Conservation (phyloP, 2,329 filamentous ascomycete species). For the Aspergillus costaricaensis region DNA sequence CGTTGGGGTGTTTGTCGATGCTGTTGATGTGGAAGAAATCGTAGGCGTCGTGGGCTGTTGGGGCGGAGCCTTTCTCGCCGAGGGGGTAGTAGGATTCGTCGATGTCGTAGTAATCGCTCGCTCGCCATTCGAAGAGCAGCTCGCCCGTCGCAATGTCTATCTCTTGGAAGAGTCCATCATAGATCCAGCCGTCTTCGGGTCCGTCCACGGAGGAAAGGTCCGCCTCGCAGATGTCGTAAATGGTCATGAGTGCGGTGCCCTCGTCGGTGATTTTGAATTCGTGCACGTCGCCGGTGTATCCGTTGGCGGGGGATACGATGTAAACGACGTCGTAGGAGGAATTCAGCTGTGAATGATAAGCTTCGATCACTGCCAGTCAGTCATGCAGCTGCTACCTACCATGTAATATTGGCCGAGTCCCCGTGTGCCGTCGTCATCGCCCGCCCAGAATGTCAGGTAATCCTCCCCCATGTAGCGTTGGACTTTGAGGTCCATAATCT, state of each 20-base stretch:
- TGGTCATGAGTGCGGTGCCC: slow-evolving; percentile 45
- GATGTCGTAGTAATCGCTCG: slow-evolving; percentile 42
- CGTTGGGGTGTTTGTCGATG: slow-evolving; percentile 51
- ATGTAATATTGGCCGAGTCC: slow-evolving; percentile 38
- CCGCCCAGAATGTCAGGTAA: slow-evolving; percentile 53
- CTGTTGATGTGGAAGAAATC: slow-evolving; percentile 52
- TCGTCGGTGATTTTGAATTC: slow-evolving; percentile 47
- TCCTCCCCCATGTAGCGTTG: slow-evolving; percentile 48
- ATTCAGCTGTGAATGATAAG: slow-evolving; percentile 25
- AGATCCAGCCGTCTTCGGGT: slow-evolving; percentile 42
- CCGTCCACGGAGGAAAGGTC: slow-evolving; percentile 46
- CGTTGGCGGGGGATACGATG: slow-evolving; percentile 24
- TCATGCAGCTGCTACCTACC: slow-evolving; percentile 23
- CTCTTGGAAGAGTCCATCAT: slow-evolving; percentile 48
- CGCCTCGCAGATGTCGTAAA: slow-evolving; percentile 43
- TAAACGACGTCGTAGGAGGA: slow-evolving; percentile 34
- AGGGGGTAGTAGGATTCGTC: slow-evolving; percentile 23
- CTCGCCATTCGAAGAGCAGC: slow-evolving; percentile 50
- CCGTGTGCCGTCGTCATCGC: slow-evolving; percentile 50
- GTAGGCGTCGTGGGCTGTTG: slow-evolving; percentile 44
- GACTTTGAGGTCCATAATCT: slow-evolving; percentile 51
- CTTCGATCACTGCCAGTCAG: slow-evolving; percentile 20
- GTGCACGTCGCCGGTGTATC: slow-evolving; percentile 35
- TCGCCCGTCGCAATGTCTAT: slow-evolving; percentile 22
- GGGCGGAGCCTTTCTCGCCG: slow-evolving; percentile 19